Base-by-base conservation (phyloP, 2,329 filamentous ascomycete genomes). In the Fusarium sp. region DNA sequence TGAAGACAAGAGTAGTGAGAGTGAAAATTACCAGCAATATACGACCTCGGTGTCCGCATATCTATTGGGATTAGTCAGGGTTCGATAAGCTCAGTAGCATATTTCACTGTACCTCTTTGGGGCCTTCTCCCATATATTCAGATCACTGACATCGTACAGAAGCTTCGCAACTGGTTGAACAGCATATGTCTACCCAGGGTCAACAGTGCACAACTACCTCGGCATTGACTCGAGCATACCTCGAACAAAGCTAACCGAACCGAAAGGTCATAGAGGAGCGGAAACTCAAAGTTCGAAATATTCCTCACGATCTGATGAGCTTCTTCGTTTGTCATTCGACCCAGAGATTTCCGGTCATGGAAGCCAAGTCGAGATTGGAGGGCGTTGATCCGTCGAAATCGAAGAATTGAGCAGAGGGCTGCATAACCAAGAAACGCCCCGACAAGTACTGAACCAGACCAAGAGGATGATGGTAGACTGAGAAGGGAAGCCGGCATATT, bases 301-400 rank as follows among this genome's bases (percentile, higher is more conserved):
- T 79, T 78, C 67, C 82, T 80, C 18, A 86, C 76, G 69, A 88
- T 85, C 64, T 82, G 80, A 67, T 86, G 85, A 7, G 88, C 86
- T 60, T 88, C 83, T 69, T 81, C 71, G 48, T 83, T 81, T 18
- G 83, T 85, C 85, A 86, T 86, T 60, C 75, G 71, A 11, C 80
- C 76, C 10, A 86, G 64, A 6, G 84, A 84, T 10, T 71, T 72
- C 14, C 84, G 83, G 69, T 83, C 78, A 6, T 79, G 69, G 67
- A 80, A 85, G 22, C 77, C 74, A 70, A 81, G 79, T 33, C 76
- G 76, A 48, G 76, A 74, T n/a, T 76, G 79, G 65, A 82, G 66
- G 16, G 72, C 66, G 16, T 77, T 77, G 64, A 85, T 75, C 33
- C 80, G 74, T 35, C 78, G 81, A 72, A 84, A 86, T 37, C 84